Evolutionary conservation across 2,329 filamentous ascomycete species (phyloP), one percentile per base, ranked within the genome.

Genomic region (Colletotrichum sp.): DNA sequence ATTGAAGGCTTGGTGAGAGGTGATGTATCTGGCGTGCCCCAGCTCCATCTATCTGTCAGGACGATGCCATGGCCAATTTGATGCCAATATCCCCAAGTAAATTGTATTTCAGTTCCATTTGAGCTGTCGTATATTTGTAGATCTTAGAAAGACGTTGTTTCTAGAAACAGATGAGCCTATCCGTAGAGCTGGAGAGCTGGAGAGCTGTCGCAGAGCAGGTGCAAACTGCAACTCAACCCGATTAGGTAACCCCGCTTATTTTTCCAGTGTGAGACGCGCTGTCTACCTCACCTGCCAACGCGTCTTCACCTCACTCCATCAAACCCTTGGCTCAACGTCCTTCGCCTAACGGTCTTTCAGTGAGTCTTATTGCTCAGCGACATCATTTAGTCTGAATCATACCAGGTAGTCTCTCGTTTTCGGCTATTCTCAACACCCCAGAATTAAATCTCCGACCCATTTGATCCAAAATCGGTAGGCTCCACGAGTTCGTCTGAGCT

Each of bases 201-300:
- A 1, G 44, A 52, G 44, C n/a, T 60, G 57, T 19, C 27, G 2
- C 27, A 16, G 57, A 28, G 57, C 27, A 32, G 27, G 57, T 12
- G 30, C 57, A 60, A 60, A 1, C 27, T 16, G 30, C 16, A 25
- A 55, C n/a, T 36, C 55, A 30, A 5, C 57, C 52, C 19, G 30
- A 67, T 60, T n/a, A 13, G 52, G 68, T 11, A 66, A 30, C 72
- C 72, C 72, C 72, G 36, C 72, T 75, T 55, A 39, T 48, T 67
- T 32, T 39, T 25, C 6, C 11, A 8, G 27, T 44, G n/a, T 34
- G 27, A 52, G 22, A 32, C 72, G 68, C 72, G 72, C 55, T 60
- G 25, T 8, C 64, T 52, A 15, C 0, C 57, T 60, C 34, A 44
- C 59, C 61, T 61, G 32, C 39, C 28, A 63, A 75, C 72, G 68